Conservation (phyloP, 2,329 filamentous ascomycete species). For the Nemania abortiva region DNA sequence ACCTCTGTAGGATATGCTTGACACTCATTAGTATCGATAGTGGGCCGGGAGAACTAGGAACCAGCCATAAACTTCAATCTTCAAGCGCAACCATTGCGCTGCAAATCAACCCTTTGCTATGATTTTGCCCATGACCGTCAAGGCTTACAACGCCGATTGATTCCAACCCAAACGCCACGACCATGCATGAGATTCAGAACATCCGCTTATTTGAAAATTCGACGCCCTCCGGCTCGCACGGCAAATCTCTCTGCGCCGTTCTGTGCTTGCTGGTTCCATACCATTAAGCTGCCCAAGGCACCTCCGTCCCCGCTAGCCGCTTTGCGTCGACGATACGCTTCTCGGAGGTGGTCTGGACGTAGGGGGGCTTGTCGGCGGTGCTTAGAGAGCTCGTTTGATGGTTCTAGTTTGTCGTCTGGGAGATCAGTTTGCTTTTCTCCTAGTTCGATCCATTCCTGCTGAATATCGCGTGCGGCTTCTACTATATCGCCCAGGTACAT, state of each 20-base stretch:
- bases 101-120: not conserved
- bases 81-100: constrained; percentile 2
- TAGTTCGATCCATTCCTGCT: constrained; percentile 75
- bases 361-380: constrained; percentile 67
- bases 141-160: not conserved
- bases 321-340: constrained; percentile 78
- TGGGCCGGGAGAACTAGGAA: not conserved
- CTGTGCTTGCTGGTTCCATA: constrained; percentile 71
- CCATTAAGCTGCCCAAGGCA: constrained; percentile 66
- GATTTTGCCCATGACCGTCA: not conserved
- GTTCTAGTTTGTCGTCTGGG: constrained; percentile 54
- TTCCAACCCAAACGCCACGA: constrained; percentile 27
- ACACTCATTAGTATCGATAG: not conserved
- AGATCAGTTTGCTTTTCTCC: constrained; percentile 69
- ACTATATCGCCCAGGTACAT: constrained; percentile 82
- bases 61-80: constrained; percentile 22
- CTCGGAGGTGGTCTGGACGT: constrained; percentile 79
- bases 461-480: constrained; percentile 76
- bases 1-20: not conserved
- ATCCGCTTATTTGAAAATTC: constrained; percentile 63
- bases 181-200: constrained; percentile 9
- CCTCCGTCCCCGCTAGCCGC: constrained; percentile 71
- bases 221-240: constrained; percentile 62
- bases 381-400: constrained; percentile 52
- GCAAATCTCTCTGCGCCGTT: constrained; percentile 72